phyloP scores from a whole-genome alignment of 1,139 yeast genomes.

The Suhomyces terraborum region DNA sequence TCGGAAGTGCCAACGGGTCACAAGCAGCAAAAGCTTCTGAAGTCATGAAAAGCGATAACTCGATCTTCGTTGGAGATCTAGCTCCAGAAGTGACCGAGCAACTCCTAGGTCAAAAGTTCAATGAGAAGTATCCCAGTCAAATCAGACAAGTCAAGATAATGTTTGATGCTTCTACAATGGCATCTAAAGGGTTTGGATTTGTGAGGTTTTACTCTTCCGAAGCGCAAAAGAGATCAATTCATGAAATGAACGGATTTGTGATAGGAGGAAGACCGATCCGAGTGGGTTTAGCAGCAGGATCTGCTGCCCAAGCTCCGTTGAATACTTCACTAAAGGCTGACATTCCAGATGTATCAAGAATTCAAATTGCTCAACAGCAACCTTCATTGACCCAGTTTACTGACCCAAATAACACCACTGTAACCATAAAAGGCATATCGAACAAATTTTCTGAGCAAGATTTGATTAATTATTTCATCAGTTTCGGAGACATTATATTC shows the following conservation, averaged over 20 bases:
- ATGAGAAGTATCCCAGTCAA: slow-evolving; percentile 63
- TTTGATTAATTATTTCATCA: slow-evolving; percentile 29
- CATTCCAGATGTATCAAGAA: slow-evolving; percentile 15
- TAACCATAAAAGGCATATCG: slow-evolving; percentile 34
- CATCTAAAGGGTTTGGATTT: slow-evolving; percentile 88
- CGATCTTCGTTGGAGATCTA: slow-evolving; percentile 86
- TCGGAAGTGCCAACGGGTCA: background rate
- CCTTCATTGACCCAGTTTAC: slow-evolving; percentile 36
- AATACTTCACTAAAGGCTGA: slow-evolving; percentile 10
- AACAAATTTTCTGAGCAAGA: slow-evolving; percentile 35
- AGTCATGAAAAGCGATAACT: slow-evolving; percentile 47
- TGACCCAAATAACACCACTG: slow-evolving; percentile 40
- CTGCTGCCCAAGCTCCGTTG: slow-evolving; percentile 12
- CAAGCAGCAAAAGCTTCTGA: slow-evolving; percentile 5
- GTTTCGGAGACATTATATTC: slow-evolving; percentile 40
- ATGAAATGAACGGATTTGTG: slow-evolving; percentile 80
- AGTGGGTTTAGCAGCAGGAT: slow-evolving; percentile 48
- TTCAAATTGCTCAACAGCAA: slow-evolving; percentile 33
- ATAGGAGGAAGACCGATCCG: slow-evolving; percentile 76
- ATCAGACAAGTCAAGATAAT: slow-evolving; percentile 85
- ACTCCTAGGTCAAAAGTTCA: slow-evolving; percentile 67
- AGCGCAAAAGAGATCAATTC: slow-evolving; percentile 74
- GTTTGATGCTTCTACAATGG: slow-evolving; percentile 75
- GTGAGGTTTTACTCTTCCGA: slow-evolving; percentile 75
- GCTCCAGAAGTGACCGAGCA: slow-evolving; percentile 77